These are phyloP conservation scores for Lipomyces anomalus DNA, from an alignment of 805 yeast species.

Conservation along the genomic window DNA sequence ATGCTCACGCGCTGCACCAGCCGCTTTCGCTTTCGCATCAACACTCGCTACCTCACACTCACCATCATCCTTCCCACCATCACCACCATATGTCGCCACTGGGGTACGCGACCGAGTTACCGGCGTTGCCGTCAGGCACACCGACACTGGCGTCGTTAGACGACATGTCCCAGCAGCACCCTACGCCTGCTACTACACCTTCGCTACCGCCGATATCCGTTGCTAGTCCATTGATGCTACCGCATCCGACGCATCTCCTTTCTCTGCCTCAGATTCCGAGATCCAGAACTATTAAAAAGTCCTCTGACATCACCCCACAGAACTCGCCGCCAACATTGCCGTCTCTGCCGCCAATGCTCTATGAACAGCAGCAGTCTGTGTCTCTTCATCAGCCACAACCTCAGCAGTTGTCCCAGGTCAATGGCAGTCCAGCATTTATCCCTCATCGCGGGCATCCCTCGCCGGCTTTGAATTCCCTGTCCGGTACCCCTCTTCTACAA, in stretches of 20 bases:
- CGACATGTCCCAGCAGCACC: background rate
- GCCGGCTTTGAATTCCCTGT: background rate
- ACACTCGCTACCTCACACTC: background rate
- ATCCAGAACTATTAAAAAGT: slow-evolving; percentile 13
- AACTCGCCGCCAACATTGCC: slow-evolving; percentile 10
- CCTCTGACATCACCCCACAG: slow-evolving; percentile 20
- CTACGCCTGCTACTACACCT: background rate
- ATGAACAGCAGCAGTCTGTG: background rate
- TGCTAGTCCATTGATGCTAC: slow-evolving; percentile 1
- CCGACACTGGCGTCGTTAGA: background rate
- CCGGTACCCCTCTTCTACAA: background rate
- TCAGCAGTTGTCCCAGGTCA: too few species aligned
- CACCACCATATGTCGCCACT: background rate
- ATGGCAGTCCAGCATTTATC: background rate
- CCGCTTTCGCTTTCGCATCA: too few species aligned
- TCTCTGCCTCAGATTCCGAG: slow-evolving; percentile 4
- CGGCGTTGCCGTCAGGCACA: background rate
- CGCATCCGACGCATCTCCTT: background rate
- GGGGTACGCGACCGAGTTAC: background rate
- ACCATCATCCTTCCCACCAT: background rate
- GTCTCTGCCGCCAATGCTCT: slow-evolving; percentile 2
- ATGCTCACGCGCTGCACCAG: background rate
- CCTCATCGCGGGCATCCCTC: background rate
- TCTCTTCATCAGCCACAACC: too few species aligned
- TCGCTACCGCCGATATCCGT: background rate